phyloP scores from a whole-genome alignment of 495 filamentous ascomycete species.

The Letharia lupina region DNA sequence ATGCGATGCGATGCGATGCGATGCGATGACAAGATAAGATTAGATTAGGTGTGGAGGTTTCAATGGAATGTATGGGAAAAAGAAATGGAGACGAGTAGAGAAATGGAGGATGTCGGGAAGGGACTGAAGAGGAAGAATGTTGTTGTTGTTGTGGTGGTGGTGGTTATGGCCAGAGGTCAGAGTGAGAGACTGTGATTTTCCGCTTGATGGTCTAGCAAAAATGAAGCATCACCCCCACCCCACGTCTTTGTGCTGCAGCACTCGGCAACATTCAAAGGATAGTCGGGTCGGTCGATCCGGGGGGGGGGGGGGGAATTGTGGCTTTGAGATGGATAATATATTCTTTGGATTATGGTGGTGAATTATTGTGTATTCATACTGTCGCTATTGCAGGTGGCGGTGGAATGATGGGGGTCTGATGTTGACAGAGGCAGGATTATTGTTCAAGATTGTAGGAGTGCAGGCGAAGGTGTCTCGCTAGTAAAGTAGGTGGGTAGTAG shows the following conservation, averaged over 20 bases:
- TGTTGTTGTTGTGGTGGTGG: too few relatives aligned
- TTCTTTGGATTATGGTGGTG: too few relatives aligned
- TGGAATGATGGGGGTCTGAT: too few relatives aligned
- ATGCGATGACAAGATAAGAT: background rate
- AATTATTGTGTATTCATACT: too few relatives aligned
- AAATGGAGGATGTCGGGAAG: background rate
- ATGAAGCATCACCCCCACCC: background rate
- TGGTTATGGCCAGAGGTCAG: background rate
- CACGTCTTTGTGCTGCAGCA: slow-evolving; percentile 1
- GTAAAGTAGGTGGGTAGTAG: too few relatives aligned
- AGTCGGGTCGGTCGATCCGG: background rate
- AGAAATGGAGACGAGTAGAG: background rate
- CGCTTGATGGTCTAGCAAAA: background rate
- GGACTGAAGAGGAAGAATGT: background rate
- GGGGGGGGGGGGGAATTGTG: background rate
- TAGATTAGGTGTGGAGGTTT: background rate
- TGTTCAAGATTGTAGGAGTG: too few relatives aligned
- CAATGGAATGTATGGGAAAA: background rate
- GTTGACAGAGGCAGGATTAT: too few relatives aligned
- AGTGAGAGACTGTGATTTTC: background rate
- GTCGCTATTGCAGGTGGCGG: too few relatives aligned
- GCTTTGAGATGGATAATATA: too few relatives aligned
- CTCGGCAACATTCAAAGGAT: background rate
- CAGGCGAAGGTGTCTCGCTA: too few relatives aligned
- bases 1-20: too few relatives aligned